Evolutionary conservation across 306 rosid species (phyloP).

Genomic region (Vigna unguiculata): DNA sequence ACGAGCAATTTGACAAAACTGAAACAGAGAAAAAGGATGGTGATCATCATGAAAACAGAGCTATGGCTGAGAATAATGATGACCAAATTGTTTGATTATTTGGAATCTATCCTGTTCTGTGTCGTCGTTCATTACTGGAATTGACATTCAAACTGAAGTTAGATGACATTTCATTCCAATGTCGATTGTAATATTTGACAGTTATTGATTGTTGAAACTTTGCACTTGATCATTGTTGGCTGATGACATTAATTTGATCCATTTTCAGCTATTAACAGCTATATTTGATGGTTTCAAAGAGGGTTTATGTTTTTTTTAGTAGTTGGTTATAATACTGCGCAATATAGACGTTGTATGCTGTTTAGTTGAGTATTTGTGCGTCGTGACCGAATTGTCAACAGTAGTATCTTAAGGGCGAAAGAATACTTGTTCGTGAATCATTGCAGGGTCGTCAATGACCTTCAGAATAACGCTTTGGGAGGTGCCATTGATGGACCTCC

Average conservation of each 20-base stretch:
- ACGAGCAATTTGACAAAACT: slow-evolving; percentile 30
- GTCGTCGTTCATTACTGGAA: slow-evolving; percentile 18
- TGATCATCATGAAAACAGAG: slow-evolving; percentile 27
- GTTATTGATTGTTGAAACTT: slow-evolving; percentile 13
- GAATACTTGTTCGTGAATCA: too few species aligned
- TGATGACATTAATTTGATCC: neutral
- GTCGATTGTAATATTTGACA: slow-evolving; percentile 1
- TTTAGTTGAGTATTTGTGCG: neutral
- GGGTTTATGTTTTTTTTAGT: neutral
- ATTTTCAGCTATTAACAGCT: slow-evolving; percentile 5
- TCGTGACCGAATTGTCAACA: neutral
- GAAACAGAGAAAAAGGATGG: slow-evolving; percentile 26
- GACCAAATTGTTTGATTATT: slow-evolving; percentile 43
- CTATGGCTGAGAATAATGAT: slow-evolving; percentile 32
- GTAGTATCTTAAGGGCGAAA: too few species aligned
- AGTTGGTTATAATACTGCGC: neutral
- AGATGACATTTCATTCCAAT: slow-evolving; percentile 30
- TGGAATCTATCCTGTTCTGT: slow-evolving; percentile 9
- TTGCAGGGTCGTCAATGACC: neutral
- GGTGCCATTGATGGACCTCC: neutral
- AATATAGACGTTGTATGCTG: neutral
- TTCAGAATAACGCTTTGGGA: neutral
- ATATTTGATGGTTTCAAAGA: neutral
- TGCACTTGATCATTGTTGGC: slow-evolving; percentile 2
- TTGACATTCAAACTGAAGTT: slow-evolving; percentile 20